Evolutionary conservation across 352 stramenopile species (phyloP).

Genomic region (Phytophthora meadii): DNA sequence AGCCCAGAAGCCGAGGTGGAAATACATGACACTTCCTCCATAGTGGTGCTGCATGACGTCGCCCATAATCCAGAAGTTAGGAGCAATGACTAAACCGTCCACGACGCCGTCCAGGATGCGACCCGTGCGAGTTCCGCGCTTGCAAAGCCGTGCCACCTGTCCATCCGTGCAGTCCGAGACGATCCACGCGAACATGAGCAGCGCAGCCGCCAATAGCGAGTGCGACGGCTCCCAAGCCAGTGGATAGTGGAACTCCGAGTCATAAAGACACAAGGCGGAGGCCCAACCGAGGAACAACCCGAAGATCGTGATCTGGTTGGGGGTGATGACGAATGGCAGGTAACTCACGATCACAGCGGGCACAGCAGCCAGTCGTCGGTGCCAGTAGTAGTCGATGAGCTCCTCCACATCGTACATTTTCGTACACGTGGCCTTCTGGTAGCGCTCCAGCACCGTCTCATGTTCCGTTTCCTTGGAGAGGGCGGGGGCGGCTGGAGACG

Average conservation of each 20-base stretch:
- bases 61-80: slow-evolving; percentile 74
- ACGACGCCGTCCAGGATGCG: slow-evolving; percentile 84
- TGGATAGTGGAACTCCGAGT: slow-evolving; percentile 83
- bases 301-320: slow-evolving; percentile 89
- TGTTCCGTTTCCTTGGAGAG: slow-evolving; percentile 38
- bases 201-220: slow-evolving; percentile 57
- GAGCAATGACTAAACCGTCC: slow-evolving; percentile 75
- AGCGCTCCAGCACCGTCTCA: slow-evolving; percentile 66
- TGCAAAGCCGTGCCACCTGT: slow-evolving; percentile 83
- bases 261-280: slow-evolving; percentile 73
- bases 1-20: slow-evolving; percentile 56
- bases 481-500: slow-evolving; percentile 13
- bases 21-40: slow-evolving; percentile 50
- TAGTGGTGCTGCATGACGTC: slow-evolving; percentile 67
- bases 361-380: slow-evolving; percentile 76
- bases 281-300: slow-evolving; percentile 75
- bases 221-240: slow-evolving; percentile 62
- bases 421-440: slow-evolving; percentile 72
- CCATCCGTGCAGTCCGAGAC: slow-evolving; percentile 87
- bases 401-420: slow-evolving; percentile 92
- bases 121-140: slow-evolving; percentile 80
- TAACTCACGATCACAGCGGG: slow-evolving; percentile 84
- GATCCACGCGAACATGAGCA: slow-evolving; percentile 87
- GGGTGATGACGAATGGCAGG: slow-evolving; percentile 83
- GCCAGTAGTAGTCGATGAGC: slow-evolving; percentile 87